Conservation (phyloP, 352 stramenopile species). For the Achlya hypogyna region DNA sequence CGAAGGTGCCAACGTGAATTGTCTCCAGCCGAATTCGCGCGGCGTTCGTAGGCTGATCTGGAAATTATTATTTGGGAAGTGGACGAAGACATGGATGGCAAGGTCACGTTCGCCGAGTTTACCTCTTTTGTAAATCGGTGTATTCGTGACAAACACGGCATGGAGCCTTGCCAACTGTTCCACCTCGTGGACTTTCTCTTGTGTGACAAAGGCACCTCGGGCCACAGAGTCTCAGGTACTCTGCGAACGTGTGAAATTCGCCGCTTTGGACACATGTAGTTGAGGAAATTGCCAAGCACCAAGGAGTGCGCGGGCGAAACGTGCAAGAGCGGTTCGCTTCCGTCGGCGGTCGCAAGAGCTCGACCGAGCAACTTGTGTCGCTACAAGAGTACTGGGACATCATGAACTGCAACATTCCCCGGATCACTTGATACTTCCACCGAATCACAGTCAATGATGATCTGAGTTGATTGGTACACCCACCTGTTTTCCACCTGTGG, state of each 20-base stretch:
- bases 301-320: neutral
- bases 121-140: slow-evolving; percentile 86
- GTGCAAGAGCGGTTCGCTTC: neutral
- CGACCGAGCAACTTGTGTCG: neutral
- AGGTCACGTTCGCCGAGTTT: slow-evolving; percentile 90
- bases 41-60: slow-evolving; percentile 57
- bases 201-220: slow-evolving; percentile 85
- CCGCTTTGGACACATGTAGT: too few species aligned
- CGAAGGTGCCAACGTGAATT: neutral
- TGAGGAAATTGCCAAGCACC: slow-evolving; percentile 1
- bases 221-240: slow-evolving; percentile 24
- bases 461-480: too few species aligned
- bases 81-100: slow-evolving; percentile 91
- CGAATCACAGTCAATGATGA: neutral
- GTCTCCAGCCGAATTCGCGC: neutral
- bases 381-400: slow-evolving; percentile 10
- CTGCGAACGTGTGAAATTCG: too few species aligned
- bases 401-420: slow-evolving; percentile 8
- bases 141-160: slow-evolving; percentile 81
- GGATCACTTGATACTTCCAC: neutral
- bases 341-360: neutral
- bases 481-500: too few species aligned
- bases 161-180: slow-evolving; percentile 91
- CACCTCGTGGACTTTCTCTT: slow-evolving; percentile 93
- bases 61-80: slow-evolving; percentile 97